Evolutionary conservation across 805 yeast species (phyloP).

Genomic region (Lipomyces lipofer): DNA sequence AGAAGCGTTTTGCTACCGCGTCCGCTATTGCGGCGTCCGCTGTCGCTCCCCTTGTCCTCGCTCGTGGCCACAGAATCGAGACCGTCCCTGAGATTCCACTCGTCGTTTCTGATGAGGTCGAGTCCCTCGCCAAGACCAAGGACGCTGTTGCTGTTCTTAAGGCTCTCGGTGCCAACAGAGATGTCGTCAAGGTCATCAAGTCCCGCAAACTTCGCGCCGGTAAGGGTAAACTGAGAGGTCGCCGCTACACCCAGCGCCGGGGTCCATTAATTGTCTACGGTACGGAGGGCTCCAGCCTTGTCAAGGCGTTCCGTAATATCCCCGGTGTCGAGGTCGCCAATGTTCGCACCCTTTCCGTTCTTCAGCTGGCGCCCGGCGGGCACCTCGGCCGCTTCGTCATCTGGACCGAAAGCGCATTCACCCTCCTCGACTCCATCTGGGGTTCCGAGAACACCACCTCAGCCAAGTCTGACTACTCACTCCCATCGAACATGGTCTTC

Average conservation of each 20-base stretch:
- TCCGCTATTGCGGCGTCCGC: conserved; percentile 99
- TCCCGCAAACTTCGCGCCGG: conserved; percentile 99
- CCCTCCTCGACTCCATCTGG: conserved; percentile 95
- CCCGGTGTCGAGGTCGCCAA: conserved; percentile 99
- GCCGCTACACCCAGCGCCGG: conserved; percentile 99
- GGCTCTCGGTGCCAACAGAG: conserved; percentile 98
- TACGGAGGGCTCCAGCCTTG: conserved; percentile 89
- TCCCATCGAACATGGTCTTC: conserved; percentile 92
- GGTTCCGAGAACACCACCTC: conserved; percentile 86
- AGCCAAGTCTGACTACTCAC: conserved; percentile 82
- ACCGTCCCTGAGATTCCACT: conserved; percentile 97
- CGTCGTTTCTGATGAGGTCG: conserved; percentile 91
- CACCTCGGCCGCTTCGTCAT: conserved; percentile 99
- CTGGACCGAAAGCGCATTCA: conserved; percentile 99
- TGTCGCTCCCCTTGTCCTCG: conserved; percentile 95
- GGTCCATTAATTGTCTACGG: conserved; percentile 99
- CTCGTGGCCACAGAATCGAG: conserved; percentile 99
- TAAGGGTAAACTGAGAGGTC: conserved; percentile 99
- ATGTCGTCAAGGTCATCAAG: conserved; percentile 95
- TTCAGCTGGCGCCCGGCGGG: conserved; percentile 99
- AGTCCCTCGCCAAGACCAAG: conserved; percentile 93
- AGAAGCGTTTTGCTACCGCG: conserved; percentile 99
- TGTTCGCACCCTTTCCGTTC: conserved; percentile 88
- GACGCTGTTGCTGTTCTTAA: conserved; percentile 97
- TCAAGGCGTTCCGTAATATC: conserved; percentile 98